These are phyloP conservation scores for Schizonepeta tenuifolia DNA, from an alignment of 257 asterid species.

Conservation along the genomic window DNA sequence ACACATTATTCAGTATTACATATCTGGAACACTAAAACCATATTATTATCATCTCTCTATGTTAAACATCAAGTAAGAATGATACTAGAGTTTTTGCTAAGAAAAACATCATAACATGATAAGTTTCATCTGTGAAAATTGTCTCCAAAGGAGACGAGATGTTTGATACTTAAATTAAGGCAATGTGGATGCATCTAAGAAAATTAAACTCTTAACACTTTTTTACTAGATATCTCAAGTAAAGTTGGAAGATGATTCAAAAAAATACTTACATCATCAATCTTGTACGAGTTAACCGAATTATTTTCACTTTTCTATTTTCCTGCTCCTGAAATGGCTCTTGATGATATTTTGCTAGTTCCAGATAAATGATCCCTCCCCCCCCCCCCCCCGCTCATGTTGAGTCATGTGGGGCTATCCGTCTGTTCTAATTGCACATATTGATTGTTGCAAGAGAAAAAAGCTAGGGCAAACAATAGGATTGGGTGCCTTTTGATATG, in stretches of 20 bases:
- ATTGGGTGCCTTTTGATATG: slow-evolving; percentile 22
- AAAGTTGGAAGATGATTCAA: neutral
- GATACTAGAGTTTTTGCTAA: slow-evolving; percentile 14
- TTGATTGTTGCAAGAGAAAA: slow-evolving; percentile 8
- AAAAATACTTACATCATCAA: slow-evolving; percentile 1
- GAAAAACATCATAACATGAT: slow-evolving; percentile 8
- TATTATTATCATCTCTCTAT: slow-evolving; percentile 23
- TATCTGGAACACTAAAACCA: neutral
- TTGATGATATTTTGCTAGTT: slow-evolving; percentile 1
- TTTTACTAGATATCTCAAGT: neutral
- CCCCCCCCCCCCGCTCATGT: neutral
- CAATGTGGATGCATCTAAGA: neutral
- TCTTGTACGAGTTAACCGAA: neutral
- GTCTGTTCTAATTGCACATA: neutral
- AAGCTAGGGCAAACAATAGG: neutral
- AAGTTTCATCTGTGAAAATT: slow-evolving; percentile 1
- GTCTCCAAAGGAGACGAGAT: neutral
- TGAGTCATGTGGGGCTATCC: neutral
- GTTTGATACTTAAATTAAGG: slow-evolving; percentile 10
- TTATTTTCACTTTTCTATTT: neutral
- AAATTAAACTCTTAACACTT: neutral
- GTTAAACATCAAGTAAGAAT: neutral
- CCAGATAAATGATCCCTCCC: neutral
- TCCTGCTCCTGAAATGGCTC: neutral
- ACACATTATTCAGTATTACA: neutral